Percentiles rank a stretch among this genome's conserved stretches.
Conservation (phyloP, 169 alveolate species). For the Babesia bovis region DNA sequence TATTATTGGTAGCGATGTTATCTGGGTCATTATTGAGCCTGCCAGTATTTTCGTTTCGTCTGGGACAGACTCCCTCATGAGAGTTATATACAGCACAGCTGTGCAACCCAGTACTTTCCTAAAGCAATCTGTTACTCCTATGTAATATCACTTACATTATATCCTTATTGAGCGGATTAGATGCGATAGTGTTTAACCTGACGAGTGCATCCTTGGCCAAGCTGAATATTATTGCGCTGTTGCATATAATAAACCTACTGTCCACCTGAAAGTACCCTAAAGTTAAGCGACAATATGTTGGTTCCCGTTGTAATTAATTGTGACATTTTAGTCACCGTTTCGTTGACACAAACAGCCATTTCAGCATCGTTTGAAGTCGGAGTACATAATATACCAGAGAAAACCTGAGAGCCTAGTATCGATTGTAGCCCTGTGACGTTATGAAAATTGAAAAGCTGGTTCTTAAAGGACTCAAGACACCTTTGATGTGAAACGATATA, state of each 20-base stretch:
- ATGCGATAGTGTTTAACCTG: slow-evolving; percentile 52
- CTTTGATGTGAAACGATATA: not conserved
- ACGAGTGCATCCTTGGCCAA: slow-evolving; percentile 55
- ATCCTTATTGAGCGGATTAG: slow-evolving; percentile 44
- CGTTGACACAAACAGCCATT: slow-evolving; percentile 43
- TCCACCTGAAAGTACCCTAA: slow-evolving; percentile 57
- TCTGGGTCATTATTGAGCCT: slow-evolving; percentile 71
- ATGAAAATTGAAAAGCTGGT: slow-evolving; percentile 6
- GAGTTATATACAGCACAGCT: slow-evolving; percentile 42
- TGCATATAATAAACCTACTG: slow-evolving; percentile 5
- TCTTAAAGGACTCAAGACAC: not conserved
- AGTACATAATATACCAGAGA: slow-evolving; percentile 20
- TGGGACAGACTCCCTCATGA: slow-evolving; percentile 62
- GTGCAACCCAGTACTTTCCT: slow-evolving; percentile 56
- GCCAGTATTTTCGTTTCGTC: slow-evolving; percentile 69
- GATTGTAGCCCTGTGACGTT: slow-evolving; percentile 36
- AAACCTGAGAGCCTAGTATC: slow-evolving; percentile 32
- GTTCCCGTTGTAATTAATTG: slow-evolving; percentile 10
- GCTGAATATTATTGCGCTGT: not conserved
- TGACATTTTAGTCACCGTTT: slow-evolving; percentile 15
- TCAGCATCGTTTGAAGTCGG: slow-evolving; percentile 53
- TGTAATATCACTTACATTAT: slow-evolving; percentile 18
- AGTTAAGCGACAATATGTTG: slow-evolving; percentile 36
- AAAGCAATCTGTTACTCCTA: not conserved
- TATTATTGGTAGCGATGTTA: slow-evolving; percentile 74